These are phyloP conservation scores for Diaporthe vaccinii DNA, from an alignment of 2,329 filamentous ascomycete genomes.

Conservation along the genomic window DNA sequence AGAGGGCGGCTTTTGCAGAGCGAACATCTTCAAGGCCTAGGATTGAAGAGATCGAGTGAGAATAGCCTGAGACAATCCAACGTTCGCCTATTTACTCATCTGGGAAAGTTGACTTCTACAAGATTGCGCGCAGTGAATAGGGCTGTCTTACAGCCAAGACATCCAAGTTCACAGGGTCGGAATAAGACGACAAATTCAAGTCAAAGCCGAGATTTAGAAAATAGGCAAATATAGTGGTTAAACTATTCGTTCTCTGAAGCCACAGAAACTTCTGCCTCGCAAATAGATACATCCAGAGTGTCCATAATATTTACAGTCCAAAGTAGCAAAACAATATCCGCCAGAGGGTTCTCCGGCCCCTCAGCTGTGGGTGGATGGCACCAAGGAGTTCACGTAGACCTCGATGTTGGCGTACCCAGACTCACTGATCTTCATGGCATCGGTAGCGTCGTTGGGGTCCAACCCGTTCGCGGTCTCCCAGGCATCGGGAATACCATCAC, in stretches of 20 bases:
- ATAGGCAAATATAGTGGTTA: neutral
- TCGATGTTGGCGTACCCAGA: slow-evolving; percentile 63
- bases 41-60: slow-evolving; percentile 73
- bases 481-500: slow-evolving; percentile 64
- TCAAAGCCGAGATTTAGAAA: too few relatives aligned
- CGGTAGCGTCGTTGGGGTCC: slow-evolving; percentile 53
- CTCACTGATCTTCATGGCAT: slow-evolving; percentile 56
- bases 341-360: neutral
- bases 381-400: slow-evolving; percentile 64
- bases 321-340: neutral
- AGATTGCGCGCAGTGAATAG: too few relatives aligned
- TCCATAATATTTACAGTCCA: slow-evolving; percentile 15
- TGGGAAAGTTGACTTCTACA: too few relatives aligned
- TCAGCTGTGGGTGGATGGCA: slow-evolving; percentile 42
- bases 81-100: too few relatives aligned
- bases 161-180: neutral
- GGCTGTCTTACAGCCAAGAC: too few relatives aligned
- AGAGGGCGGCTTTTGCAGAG: slow-evolving; percentile 31
- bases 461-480: slow-evolving; percentile 60
- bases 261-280: neutral
- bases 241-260: neutral
- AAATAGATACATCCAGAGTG: neutral
- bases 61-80: neutral
- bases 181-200: neutral
- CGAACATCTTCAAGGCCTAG: slow-evolving; percentile 51